Conservation (phyloP, 805 yeast species). For the Schizosaccharomyces lindneri region DNA sequence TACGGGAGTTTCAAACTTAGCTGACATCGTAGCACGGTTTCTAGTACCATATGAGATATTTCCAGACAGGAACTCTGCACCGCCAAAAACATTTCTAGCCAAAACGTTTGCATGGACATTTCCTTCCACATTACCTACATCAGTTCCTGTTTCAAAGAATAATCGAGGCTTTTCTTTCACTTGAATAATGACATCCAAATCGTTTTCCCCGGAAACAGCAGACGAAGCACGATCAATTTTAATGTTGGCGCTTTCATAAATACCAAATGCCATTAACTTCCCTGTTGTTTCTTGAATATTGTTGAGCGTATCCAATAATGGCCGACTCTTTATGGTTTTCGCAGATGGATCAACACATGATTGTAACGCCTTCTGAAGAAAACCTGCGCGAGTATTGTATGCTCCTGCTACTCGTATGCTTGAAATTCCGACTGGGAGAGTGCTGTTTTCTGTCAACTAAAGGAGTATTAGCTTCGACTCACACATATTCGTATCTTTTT, state of each 20-base stretch:
- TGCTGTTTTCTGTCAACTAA: not conserved
- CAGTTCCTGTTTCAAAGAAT: constrained; percentile 77
- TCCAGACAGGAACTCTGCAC: constrained; percentile 34
- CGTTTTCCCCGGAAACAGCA: constrained; percentile 4
- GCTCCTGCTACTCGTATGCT: constrained; percentile 1
- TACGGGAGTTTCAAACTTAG: not conserved
- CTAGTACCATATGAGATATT: constrained; percentile 31
- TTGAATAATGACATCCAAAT: constrained; percentile 8
- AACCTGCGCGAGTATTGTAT: not conserved
- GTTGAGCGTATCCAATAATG: constrained; percentile 3
- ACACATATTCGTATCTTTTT: no score
- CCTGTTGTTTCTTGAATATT: constrained; percentile 13
- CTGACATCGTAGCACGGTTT: constrained; percentile 16
- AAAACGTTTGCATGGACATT: constrained; percentile 71
- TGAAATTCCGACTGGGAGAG: not conserved
- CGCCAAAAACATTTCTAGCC: constrained; percentile 34
- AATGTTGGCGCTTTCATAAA: constrained; percentile 11
- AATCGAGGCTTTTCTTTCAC: constrained; percentile 29
- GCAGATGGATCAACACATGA: not conserved
- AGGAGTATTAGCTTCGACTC: not conserved
- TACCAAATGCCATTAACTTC: constrained; percentile 11
- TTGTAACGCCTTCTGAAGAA: not conserved
- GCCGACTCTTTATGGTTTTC: not conserved
- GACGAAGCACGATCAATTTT: constrained; percentile 9
- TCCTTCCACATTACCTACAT: constrained; percentile 90